phyloP scores from a whole-genome alignment of 768 basidiomycete species.

The Lentinula sp. region DNA sequence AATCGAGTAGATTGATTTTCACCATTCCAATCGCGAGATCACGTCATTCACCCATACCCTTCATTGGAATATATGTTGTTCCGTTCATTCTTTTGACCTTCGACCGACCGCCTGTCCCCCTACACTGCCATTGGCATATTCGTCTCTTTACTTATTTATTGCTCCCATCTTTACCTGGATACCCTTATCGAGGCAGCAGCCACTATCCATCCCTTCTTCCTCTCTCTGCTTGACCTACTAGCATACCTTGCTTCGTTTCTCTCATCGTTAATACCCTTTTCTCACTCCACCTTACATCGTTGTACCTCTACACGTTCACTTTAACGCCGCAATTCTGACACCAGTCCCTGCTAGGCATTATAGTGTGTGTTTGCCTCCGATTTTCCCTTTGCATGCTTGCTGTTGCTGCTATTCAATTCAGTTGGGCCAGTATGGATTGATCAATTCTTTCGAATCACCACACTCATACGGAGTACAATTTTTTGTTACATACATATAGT shows the following conservation, averaged over 20 bases:
- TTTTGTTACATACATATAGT: too few relatives aligned
- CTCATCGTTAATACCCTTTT: not conserved
- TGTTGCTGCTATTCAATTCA: not conserved
- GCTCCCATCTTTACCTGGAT: not conserved
- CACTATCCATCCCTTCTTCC: not conserved
- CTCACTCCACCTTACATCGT: not conserved
- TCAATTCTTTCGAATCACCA: not conserved
- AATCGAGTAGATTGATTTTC: not conserved
- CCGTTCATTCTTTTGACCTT: not conserved
- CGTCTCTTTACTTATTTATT: not conserved
- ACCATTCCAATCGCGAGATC: too few relatives aligned
- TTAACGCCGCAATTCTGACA: too few relatives aligned
- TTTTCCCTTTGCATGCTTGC: not conserved
- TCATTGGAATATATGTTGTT: not conserved
- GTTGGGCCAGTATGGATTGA: too few relatives aligned
- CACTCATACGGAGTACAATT: too few relatives aligned
- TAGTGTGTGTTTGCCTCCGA: not conserved
- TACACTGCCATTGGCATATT: not conserved
- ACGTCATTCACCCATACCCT: not conserved
- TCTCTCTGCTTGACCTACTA: not conserved
- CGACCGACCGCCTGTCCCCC: not conserved
- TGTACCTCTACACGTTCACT: not conserved
- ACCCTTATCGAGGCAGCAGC: slow-evolving; percentile 1
- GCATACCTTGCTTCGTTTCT: not conserved
- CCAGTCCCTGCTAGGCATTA: not conserved